These are phyloP conservation scores for Monosporozyma unispora DNA, from an alignment of 805 yeast genomes.

Conservation along the genomic window DNA sequence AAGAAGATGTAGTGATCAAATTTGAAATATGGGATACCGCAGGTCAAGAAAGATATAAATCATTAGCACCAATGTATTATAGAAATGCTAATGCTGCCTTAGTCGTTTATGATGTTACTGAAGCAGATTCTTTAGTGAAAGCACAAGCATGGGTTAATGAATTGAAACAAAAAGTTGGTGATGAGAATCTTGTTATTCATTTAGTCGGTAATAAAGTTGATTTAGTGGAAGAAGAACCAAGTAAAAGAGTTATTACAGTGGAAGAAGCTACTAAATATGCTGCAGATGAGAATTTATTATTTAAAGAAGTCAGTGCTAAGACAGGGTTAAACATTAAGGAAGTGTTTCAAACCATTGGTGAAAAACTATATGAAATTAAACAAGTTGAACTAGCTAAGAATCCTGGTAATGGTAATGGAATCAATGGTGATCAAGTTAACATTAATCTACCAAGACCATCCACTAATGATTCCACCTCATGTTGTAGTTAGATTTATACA, in stretches of 20 bases:
- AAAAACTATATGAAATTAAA: conserved; percentile 31
- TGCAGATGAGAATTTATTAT: conserved; percentile 40
- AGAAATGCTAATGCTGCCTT: conserved; percentile 77
- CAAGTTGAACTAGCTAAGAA: conserved; percentile 14
- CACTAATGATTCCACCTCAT: conserved; percentile 35
- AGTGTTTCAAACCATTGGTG: conserved; percentile 42
- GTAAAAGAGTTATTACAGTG: conserved; percentile 37
- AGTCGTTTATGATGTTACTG: conserved; percentile 78
- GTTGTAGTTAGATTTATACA: conserved; percentile 22
- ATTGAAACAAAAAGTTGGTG: conserved; percentile 72
- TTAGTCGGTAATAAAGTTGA: conserved; percentile 85
- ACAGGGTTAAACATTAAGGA: conserved; percentile 43
- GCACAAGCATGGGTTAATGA: conserved; percentile 92
- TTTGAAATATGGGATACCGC: conserved; percentile 92
- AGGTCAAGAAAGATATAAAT: conserved; percentile 83
- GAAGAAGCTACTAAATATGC: conserved; percentile 48
- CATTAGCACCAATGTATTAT: conserved; percentile 76
- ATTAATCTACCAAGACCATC: conserved; percentile 37
- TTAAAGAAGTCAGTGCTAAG: conserved; percentile 52
- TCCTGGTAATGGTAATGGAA: conserved; percentile 5
- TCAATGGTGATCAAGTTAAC: conserved; percentile 11
- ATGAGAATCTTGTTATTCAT: conserved; percentile 64
- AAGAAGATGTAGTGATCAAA: conserved; percentile 31
- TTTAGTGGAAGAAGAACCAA: conserved; percentile 44
- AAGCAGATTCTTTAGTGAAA: conserved; percentile 57